A percentile compares a stretch with the other conserved stretches of the same genome.
Conservation (phyloP, 805 yeast genomes). For the Nakazawaea ishiwadae region DNA sequence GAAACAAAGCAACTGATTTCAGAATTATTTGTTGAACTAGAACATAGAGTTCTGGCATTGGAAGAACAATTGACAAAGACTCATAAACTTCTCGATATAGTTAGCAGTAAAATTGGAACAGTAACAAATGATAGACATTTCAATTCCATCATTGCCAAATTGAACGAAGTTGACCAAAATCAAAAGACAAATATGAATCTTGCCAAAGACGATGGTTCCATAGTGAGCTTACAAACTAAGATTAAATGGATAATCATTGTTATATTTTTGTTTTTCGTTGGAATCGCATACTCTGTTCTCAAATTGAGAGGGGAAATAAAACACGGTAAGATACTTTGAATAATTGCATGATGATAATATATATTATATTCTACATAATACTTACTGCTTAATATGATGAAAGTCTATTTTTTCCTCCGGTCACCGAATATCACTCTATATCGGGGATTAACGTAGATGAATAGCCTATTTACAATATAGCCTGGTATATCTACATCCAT, state of each 20-base stretch:
- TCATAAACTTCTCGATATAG: not conserved
- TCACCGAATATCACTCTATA: too few relatives aligned
- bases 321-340: slow-evolving; percentile 24
- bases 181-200: not conserved
- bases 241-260: slow-evolving; percentile 38
- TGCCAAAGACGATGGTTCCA: not conserved
- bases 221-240: slow-evolving; percentile 14
- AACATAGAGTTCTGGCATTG: slow-evolving; percentile 2
- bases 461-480: too few relatives aligned
- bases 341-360: not conserved
- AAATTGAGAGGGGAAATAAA: slow-evolving; percentile 59
- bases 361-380: too few relatives aligned
- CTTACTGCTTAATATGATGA: too few relatives aligned
- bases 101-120: slow-evolving; percentile 6
- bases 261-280: slow-evolving; percentile 32
- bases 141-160: slow-evolving; percentile 9
- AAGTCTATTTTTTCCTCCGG: too few relatives aligned
- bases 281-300: slow-evolving; percentile 42
- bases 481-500: too few relatives aligned
- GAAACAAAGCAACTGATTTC: slow-evolving; percentile 1
- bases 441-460: too few relatives aligned
- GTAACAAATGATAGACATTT: slow-evolving; percentile 7
- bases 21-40: not conserved
- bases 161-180: slow-evolving; percentile 8
- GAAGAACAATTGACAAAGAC: slow-evolving; percentile 7